phyloP scores from a whole-genome alignment of 257 asterid species.

The Orobanche coerulescens region DNA sequence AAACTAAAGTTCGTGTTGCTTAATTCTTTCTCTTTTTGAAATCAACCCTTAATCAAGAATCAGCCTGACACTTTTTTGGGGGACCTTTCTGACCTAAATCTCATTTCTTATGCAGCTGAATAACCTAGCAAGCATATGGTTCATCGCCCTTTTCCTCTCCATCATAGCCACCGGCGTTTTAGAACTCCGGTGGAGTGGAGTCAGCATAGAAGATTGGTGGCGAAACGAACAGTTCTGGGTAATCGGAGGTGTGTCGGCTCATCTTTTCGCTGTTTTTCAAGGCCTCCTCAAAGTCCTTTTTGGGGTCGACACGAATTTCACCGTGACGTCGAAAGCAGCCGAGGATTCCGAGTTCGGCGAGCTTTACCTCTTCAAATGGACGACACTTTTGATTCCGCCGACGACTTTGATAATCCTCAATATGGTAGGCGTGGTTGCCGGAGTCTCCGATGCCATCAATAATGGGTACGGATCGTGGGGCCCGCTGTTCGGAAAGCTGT shows the following conservation, averaged over 20 bases:
- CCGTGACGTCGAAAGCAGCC: conserved; percentile 68
- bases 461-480: conserved; percentile 79
- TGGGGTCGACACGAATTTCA: conserved; percentile 79
- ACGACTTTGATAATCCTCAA: conserved; percentile 67
- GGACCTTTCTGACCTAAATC: neutral
- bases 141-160: conserved; percentile 73
- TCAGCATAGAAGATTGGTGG: conserved; percentile 92
- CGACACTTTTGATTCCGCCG: conserved; percentile 81
- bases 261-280: conserved; percentile 78
- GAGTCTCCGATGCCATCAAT: conserved; percentile 71
- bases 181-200: conserved; percentile 82
- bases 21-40: too few relatives aligned
- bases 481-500: conserved; percentile 70
- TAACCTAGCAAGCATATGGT: conserved; percentile 72
- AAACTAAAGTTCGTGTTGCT: too few relatives aligned
- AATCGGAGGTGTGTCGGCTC: conserved; percentile 77
- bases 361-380: conserved; percentile 88
- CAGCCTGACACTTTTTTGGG: neutral
- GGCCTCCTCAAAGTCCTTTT: conserved; percentile 83
- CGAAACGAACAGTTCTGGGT: conserved; percentile 90
- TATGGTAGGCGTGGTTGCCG: conserved; percentile 84
- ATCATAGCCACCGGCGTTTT: conserved; percentile 65
- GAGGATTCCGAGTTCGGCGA: conserved; percentile 73
- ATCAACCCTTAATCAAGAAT: neutral
- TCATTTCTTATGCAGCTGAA: conserved; percentile 44